Percentiles rank a stretch among this genome's conserved stretches.
These are phyloP conservation scores for Scytalidium lignicola DNA, from an alignment of 2,329 filamentous ascomycete genomes.

Conservation along the genomic window DNA sequence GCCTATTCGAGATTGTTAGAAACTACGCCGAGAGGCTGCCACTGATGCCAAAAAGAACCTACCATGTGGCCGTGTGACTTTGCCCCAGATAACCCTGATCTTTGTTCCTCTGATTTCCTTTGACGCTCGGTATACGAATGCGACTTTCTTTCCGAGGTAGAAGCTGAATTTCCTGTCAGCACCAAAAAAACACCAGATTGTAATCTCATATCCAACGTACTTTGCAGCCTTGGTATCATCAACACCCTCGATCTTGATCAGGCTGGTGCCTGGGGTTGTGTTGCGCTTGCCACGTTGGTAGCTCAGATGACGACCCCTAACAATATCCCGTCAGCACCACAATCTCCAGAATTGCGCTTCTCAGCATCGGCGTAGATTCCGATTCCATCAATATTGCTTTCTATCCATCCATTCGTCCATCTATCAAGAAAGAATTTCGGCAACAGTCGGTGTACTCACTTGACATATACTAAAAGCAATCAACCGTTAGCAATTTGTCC, in stretches of 20 bases:
- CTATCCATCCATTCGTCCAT: slow-evolving; percentile 8
- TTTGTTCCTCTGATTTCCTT: slow-evolving; percentile 95
- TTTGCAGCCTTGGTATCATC: slow-evolving; percentile 84
- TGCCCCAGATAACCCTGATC: slow-evolving; percentile 99
- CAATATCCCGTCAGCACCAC: slow-evolving; percentile 17
- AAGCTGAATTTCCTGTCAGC: slow-evolving; percentile 46
- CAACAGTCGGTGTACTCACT: slow-evolving; percentile 56
- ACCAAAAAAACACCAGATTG: slow-evolving; percentile 1
- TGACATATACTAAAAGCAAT: slow-evolving; percentile 68
- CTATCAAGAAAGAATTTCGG: not conserved
- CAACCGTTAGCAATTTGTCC: slow-evolving; percentile 24
- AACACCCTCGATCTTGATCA: slow-evolving; percentile 99
- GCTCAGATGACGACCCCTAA: slow-evolving; percentile 94
- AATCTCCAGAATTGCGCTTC: slow-evolving; percentile 3
- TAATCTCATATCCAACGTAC: too few relatives aligned
- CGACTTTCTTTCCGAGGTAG: slow-evolving; percentile 98
- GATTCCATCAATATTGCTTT: slow-evolving; percentile 4
- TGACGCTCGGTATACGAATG: slow-evolving; percentile 95
- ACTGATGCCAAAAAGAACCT: slow-evolving; percentile 32
- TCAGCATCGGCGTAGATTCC: not conserved
- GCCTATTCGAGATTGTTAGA: slow-evolving; percentile 51
- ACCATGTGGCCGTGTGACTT: slow-evolving; percentile 94
- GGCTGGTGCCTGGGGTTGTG: slow-evolving; percentile 83
- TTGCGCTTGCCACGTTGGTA: slow-evolving; percentile 94
- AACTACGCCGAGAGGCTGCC: too few relatives aligned